phyloP scores from a whole-genome alignment of 148 eudicot species.

The Tetragonia tetragonoides region DNA sequence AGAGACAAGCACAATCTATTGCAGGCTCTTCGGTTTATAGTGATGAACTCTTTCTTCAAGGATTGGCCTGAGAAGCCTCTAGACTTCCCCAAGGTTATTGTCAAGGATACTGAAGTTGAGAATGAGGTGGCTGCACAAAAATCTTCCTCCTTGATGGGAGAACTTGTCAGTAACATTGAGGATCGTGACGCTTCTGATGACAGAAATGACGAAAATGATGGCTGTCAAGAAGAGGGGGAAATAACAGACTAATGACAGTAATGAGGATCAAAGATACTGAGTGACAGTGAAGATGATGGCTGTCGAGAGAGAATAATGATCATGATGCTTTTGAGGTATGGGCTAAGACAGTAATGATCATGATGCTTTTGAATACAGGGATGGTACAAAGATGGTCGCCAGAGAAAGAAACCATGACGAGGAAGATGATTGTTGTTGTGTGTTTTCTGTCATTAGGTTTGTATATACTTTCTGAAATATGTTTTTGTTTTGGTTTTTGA shows the following conservation, averaged over 20 bases:
- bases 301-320: neutral
- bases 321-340: too few species aligned
- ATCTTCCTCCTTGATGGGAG: neutral
- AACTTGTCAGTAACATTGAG: constrained; percentile 34
- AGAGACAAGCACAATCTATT: constrained; percentile 57
- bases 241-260: constrained; percentile 39
- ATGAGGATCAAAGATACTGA: neutral
- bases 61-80: constrained; percentile 57
- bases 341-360: too few species aligned
- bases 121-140: constrained; percentile 28
- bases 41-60: constrained; percentile 70
- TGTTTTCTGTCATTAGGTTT: too few species aligned
- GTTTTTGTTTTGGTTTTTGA: too few species aligned
- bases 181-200: too few species aligned
- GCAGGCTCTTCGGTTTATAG: constrained; percentile 86
- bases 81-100: constrained; percentile 57
- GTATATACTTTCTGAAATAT: too few species aligned
- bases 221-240: constrained; percentile 81
- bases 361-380: too few species aligned
- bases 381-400: too few species aligned
- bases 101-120: constrained; percentile 39
- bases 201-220: too few species aligned
- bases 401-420: too few species aligned
- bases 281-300: too few species aligned
- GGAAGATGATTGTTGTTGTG: too few species aligned